Conservation (phyloP, 352 stramenopile genomes). For the Phytophthora litchii region DNA sequence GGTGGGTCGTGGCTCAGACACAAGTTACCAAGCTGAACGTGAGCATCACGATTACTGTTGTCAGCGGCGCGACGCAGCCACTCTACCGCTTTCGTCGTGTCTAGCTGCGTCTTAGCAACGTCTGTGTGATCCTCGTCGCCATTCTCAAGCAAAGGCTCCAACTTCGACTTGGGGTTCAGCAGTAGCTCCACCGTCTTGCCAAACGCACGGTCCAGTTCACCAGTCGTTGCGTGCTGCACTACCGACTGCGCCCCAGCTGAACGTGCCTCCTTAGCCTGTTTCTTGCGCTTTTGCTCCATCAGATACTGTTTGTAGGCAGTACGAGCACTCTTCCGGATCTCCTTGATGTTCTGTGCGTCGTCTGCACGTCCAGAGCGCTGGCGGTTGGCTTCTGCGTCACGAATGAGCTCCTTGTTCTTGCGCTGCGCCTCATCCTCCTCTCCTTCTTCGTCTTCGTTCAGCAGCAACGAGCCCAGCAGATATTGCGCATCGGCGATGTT, state of each 20-base stretch:
- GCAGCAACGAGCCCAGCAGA: conserved; percentile 65
- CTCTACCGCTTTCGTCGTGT: conserved; percentile 76
- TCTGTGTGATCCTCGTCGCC: conserved; percentile 16
- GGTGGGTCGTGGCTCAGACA: conserved; percentile 81
- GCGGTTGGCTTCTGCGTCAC: conserved; percentile 77
- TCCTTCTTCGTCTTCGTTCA: conserved; percentile 51
- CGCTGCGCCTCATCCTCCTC: conserved; percentile 38
- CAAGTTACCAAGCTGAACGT: conserved; percentile 83
- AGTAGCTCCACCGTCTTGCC: conserved; percentile 73
- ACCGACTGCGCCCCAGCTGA: conserved; percentile 23
- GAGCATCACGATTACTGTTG: conserved; percentile 76
- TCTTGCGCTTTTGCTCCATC: conserved; percentile 49
- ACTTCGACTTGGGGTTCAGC: conserved; percentile 59
- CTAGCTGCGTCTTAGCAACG: conserved; percentile 35
- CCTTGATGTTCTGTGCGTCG: conserved; percentile 70
- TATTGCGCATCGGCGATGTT: conserved; percentile 80
- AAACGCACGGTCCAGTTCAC: conserved; percentile 71
- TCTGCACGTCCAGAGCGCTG: conserved; percentile 45
- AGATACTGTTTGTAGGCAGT: conserved; percentile 81
- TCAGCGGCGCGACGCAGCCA: conserved; percentile 83
- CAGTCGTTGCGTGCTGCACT: conserved; percentile 66
- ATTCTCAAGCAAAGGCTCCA: conserved; percentile 50
- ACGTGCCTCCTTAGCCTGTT: conserved; percentile 22
- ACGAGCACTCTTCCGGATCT: conserved; percentile 80
- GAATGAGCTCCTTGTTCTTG: conserved; percentile 50